Evolutionary conservation across 2,329 filamentous ascomycete species (phyloP), one percentile per base, ranked within the genome.

Genomic region (Ploettnerulaceae sp.): DNA sequence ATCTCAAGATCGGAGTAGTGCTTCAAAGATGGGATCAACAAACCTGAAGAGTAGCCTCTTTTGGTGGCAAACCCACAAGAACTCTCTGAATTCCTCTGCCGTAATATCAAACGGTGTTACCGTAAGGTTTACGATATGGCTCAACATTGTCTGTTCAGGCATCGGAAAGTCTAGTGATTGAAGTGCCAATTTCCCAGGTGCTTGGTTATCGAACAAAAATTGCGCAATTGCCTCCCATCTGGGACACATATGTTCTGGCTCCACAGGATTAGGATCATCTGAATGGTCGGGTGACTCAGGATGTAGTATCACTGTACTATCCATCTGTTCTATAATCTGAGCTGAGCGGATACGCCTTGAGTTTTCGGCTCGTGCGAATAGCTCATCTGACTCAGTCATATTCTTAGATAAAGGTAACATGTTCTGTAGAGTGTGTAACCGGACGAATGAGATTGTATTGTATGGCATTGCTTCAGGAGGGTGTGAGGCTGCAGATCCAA

Each of bases 81-180:
- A 47, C 11, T 34, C 14, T 17, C 46, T 21, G 15, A 45, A 40
- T 28, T 40, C 40, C 4, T 18, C 33, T 1, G 29, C 26, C 4
- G 34, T 35, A 28, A 45, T 21, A 2, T 7, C 11, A 4, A 20
- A 20, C 9, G 11, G 12, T 4, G 37, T 5, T 12, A 24, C 36
- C 1, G 21, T 31, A 7, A 21, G 22, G 20, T 28, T n/a, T 6
- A 12, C 11, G 6, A 49, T 33, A 15, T 49, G 32, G 4, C n/a
- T 14, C 11, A 28, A 40, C 11, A 49, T 8, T 1, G 39, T 49
- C 17, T 32, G 40, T 21, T 49, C 46, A 1, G 40, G 40, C 14
- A 49, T 49, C 4, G 36, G 32, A 12, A 45, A 44, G 12, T 33
- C 29, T 20, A 49, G 43, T 8, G 34, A 29, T 14, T 49, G 34